A percentile compares a stretch with the other conserved stretches of the same genome.
These are phyloP conservation scores for Eucalyptus tenuipes DNA, from an alignment of 345 rosid species.

Conservation along the genomic window DNA sequence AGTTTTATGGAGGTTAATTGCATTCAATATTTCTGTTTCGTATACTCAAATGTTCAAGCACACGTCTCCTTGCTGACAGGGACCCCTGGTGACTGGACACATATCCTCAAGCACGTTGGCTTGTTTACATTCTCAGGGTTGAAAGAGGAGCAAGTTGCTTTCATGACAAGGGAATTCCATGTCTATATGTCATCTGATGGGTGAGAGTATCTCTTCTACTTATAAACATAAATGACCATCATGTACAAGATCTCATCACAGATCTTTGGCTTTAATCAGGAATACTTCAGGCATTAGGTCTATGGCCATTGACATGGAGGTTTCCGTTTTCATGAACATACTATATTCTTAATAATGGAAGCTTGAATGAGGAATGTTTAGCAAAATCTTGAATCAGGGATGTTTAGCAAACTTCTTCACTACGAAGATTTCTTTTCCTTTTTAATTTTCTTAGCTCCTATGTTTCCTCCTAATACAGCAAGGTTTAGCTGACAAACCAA, in stretches of 20 bases:
- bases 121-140: conserved; percentile 39
- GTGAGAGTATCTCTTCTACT: conserved; percentile 2
- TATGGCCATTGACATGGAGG: not conserved
- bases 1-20: not conserved
- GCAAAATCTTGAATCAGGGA: not conserved
- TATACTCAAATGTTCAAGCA: not conserved
- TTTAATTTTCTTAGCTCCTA: not conserved
- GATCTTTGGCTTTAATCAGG: not conserved
- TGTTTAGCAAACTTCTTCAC: not conserved
- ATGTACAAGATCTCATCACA: not conserved
- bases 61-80: conserved; percentile 3
- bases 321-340: not conserved
- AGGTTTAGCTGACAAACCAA: not conserved
- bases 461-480: not conserved
- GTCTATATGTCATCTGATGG: conserved; percentile 51
- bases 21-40: not conserved
- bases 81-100: conserved; percentile 55
- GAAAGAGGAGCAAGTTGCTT: conserved; percentile 26
- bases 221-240: not conserved
- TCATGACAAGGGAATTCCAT: conserved; percentile 37
- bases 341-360: not conserved
- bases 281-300: not conserved
- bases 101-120: conserved; percentile 36
- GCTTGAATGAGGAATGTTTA: not conserved
- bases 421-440: not conserved